A percentile compares a stretch with the other conserved stretches of the same genome.
phyloP scores from a whole-genome alignment of 305 asterid genomes.

The Striga hermonthica region DNA sequence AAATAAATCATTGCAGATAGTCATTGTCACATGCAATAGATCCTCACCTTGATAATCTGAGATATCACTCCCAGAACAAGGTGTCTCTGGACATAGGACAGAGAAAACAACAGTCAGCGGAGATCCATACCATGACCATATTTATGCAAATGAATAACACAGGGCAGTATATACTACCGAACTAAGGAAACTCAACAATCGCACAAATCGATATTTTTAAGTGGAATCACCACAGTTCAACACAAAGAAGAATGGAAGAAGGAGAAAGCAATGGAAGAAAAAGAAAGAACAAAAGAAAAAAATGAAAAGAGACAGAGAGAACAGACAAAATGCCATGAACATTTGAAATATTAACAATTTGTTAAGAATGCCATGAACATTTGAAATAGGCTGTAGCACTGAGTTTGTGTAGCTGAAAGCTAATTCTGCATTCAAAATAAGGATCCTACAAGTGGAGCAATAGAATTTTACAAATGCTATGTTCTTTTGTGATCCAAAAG shows the following conservation, averaged over 20 bases:
- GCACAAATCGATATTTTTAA: constrained; percentile 8
- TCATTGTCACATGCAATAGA: constrained; percentile 20
- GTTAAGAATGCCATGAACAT: not conserved
- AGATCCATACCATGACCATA: constrained; percentile 13
- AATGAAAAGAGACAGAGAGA: not conserved
- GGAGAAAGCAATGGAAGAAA: not conserved
- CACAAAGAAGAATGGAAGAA: not conserved
- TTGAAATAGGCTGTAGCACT: not conserved
- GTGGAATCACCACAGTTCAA: not conserved
- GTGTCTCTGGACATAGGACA: constrained; percentile 50
- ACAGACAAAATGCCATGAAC: not conserved
- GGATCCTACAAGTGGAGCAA: not conserved
- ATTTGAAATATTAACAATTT: not conserved
- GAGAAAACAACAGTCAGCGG: constrained; percentile 29
- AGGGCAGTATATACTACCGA: constrained; percentile 16
- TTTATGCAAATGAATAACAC: not conserved
- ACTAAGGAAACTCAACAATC: constrained; percentile 19
- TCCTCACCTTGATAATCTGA: constrained; percentile 71
- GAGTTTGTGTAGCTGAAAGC: not conserved
- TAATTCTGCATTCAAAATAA: not conserved
- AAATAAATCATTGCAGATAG: constrained; percentile 20
- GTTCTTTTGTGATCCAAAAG: not conserved
- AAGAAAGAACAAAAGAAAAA: not conserved
- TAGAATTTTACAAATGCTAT: not conserved
- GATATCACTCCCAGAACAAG: constrained; percentile 79